Conservation (phyloP, 495 filamentous ascomycete genomes). For the Hyaloscypha variabilis region DNA sequence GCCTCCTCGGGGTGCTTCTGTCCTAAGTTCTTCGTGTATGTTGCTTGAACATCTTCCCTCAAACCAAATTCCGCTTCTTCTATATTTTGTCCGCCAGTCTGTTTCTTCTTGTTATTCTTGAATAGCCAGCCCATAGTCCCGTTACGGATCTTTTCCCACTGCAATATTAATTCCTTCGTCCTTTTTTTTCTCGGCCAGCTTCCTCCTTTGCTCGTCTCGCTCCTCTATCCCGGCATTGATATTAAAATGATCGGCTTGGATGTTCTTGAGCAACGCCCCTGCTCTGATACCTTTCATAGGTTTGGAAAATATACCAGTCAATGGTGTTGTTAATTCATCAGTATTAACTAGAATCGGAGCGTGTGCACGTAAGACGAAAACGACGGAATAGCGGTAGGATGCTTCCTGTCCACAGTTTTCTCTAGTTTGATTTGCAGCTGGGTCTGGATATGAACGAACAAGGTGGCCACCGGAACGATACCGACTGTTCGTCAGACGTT, state of each 20-base stretch:
- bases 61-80: no score
- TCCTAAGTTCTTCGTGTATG: no score
- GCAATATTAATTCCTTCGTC: neutral
- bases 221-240: constrained; percentile 21
- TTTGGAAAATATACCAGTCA: constrained; percentile 16
- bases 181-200: constrained; percentile 16
- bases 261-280: constrained; percentile 11
- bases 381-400: constrained; percentile 21
- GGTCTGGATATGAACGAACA: constrained; percentile 24
- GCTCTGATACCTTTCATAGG: constrained; percentile 15
- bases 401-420: neutral
- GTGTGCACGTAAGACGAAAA: constrained; percentile 26
- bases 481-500: constrained; percentile 1
- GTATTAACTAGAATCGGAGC: constrained; percentile 20
- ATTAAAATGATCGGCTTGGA: constrained; percentile 23
- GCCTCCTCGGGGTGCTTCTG: no score
- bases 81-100: no score
- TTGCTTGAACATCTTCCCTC: no score
- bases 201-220: constrained; percentile 21
- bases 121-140: no score
- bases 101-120: no score
- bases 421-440: neutral
- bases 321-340: constrained; percentile 16
- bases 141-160: neutral
- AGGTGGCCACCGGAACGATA: constrained; percentile 18